These are phyloP conservation scores for Euphrasia arctica DNA, from an alignment of 305 asterid genomes.

Conservation along the genomic window DNA sequence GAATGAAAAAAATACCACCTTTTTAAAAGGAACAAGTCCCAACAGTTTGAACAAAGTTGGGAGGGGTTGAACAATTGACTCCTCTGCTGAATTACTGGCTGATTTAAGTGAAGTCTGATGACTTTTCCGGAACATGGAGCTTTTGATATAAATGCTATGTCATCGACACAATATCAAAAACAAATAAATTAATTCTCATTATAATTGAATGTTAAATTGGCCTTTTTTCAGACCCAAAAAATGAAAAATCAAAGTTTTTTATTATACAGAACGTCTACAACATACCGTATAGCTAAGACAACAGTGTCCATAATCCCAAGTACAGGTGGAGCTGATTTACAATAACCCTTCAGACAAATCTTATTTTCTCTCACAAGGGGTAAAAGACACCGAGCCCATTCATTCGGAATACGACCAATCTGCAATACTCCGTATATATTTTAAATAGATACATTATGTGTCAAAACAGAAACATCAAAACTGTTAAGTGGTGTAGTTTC, in stretches of 20 bases:
- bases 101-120: conserved; percentile 69
- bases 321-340: conserved; percentile 79
- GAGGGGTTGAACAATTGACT: conserved; percentile 76
- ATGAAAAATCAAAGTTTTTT: not conserved
- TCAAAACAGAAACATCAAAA: too few relatives aligned
- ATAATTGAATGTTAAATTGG: conserved; percentile 6
- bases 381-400: conserved; percentile 92
- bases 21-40: conserved; percentile 78
- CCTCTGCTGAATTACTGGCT: conserved; percentile 60
- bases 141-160: conserved; percentile 69
- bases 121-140: conserved; percentile 70
- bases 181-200: conserved; percentile 12
- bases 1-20: conserved; percentile 43
- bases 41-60: conserved; percentile 83
- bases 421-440: conserved; percentile 31
- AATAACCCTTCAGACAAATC: conserved; percentile 57
- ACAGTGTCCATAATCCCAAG: conserved; percentile 88
- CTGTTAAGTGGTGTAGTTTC: too few relatives aligned
- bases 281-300: conserved; percentile 65
- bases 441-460: too few relatives aligned
- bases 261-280: conserved; percentile 1
- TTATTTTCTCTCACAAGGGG: conserved; percentile 89
- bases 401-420: conserved; percentile 98
- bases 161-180: conserved; percentile 31
- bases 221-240: conserved; percentile 2